These are phyloP conservation scores for Rhynchospora tenuis DNA, from an alignment of 176 grass and related monocot species.

Conservation along the genomic window DNA sequence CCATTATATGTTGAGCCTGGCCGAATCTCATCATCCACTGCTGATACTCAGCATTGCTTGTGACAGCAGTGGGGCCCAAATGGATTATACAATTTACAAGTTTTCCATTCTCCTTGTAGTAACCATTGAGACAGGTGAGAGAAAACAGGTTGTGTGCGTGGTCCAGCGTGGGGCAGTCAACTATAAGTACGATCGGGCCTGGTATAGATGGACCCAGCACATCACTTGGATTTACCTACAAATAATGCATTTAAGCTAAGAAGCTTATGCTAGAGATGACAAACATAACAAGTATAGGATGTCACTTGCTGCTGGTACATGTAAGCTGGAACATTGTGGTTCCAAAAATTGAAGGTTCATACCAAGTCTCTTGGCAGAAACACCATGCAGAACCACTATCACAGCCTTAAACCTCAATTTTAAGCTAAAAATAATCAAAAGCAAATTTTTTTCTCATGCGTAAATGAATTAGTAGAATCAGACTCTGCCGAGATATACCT, in stretches of 20 bases:
- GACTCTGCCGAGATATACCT: background rate
- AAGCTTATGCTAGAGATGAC: slow-evolving; percentile 8
- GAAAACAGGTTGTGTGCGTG: slow-evolving; percentile 65
- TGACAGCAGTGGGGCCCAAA: slow-evolving; percentile 77
- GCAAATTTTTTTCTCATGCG: background rate
- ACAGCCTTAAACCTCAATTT: background rate
- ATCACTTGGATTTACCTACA: slow-evolving; percentile 85
- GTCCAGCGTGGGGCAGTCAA: slow-evolving; percentile 71
- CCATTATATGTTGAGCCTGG: slow-evolving; percentile 79
- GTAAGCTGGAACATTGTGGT: background rate
- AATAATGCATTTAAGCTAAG: slow-evolving; percentile 26
- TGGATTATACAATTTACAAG: slow-evolving; percentile 95
- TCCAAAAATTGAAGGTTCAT: background rate
- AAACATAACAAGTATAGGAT: background rate
- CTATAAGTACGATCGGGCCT: slow-evolving; percentile 71
- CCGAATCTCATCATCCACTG: slow-evolving; percentile 88
- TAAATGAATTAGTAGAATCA: background rate
- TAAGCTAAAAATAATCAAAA: background rate
- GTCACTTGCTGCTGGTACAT: background rate
- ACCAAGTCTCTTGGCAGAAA: background rate
- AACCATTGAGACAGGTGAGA: slow-evolving; percentile 44
- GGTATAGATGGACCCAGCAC: slow-evolving; percentile 66
- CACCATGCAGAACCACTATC: background rate
- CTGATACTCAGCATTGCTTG: slow-evolving; percentile 54
- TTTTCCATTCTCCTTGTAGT: slow-evolving; percentile 55